A percentile compares a stretch with the other conserved stretches of the same genome.
Evolutionary conservation across 345 rosid genomes (phyloP).

Genomic region (Trapa bicornis): DNA sequence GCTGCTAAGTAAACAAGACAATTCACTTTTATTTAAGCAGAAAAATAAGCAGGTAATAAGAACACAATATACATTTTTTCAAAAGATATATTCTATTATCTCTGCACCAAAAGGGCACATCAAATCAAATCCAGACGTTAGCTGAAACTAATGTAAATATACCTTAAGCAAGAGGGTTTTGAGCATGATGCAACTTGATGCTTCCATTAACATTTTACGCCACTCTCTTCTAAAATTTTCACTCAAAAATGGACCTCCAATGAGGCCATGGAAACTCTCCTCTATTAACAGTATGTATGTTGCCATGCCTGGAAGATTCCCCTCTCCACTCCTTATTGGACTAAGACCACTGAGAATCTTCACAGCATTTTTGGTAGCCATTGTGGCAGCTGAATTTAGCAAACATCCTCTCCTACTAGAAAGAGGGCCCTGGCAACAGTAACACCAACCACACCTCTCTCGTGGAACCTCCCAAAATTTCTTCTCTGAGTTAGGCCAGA

Average conservation of each 20-base stretch:
- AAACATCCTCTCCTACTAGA: constrained; percentile 70
- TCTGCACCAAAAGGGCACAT: too few relatives aligned
- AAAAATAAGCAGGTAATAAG: too few relatives aligned
- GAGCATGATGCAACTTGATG: constrained; percentile 39
- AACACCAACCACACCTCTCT: constrained; percentile 99
- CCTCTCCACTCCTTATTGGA: constrained; percentile 42
- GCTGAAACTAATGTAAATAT: constrained; percentile 11
- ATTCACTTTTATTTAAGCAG: too few relatives aligned
- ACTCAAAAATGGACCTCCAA: constrained; percentile 51
- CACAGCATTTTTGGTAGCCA: constrained; percentile 55
- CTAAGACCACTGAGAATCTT: constrained; percentile 46
- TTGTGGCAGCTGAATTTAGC: constrained; percentile 63
- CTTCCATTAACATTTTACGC: constrained; percentile 51
- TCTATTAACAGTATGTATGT: constrained; percentile 57
- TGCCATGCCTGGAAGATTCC: constrained; percentile 47
- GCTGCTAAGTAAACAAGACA: too few relatives aligned
- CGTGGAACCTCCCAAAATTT: constrained; percentile 70
- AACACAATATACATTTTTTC: too few relatives aligned
- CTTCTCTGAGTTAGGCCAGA: constrained; percentile 93
- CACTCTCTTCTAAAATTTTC: constrained; percentile 48
- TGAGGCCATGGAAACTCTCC: constrained; percentile 69
- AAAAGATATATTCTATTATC: too few relatives aligned
- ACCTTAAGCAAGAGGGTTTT: constrained; percentile 68
- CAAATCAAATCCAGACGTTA: too few relatives aligned
- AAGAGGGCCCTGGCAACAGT: constrained; percentile 59